Evolutionary conservation across 306 rosid species (phyloP), one percentile per base, ranked within the genome.

Genomic region (Casuarina equisetifolia): DNA sequence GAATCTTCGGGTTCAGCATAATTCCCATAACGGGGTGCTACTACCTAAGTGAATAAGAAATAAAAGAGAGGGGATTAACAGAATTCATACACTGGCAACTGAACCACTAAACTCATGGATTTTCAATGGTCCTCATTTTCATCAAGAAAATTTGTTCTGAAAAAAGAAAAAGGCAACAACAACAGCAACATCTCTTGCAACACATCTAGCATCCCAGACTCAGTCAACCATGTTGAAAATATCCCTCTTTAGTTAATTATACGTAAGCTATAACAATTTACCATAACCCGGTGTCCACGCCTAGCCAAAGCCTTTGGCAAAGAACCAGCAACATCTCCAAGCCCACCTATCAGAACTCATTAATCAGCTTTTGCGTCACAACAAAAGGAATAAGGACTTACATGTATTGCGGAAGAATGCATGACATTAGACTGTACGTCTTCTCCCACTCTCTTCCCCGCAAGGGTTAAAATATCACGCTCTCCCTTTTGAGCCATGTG

Each of bases 231-330:
- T n/a, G 17, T 7, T 7, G 49, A 12, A 66, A 43, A 15, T 40
- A 32, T 9, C 71, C 71, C 71, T 25, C 3, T 45, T 42, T 72
- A 75, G 68, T 72, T 62, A 45, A 50, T 45, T 49, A 36, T 35
- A 80, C 48, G 4, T 71, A 73, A 81, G 81, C 68, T 80, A 69
- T 70, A 71, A 61, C 62, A 75, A 17, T 40, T 77, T 92, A 95
- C 99, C 98, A 95, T 95, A 76, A 95, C 99, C 81, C 99, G 86
- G 43, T 95, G 99, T 79, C 99, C 99, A 66, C 98, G 99, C 57
- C 98, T 93, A 87, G 99, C 99, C 89, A 95, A 90, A 81, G 98
- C 97, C 89, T 91, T 95, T 4, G 99, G 99, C 81, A 95, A 84
- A 53, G 99, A 84, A 67, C 99, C 99, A 59, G 97, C 97, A 53